phyloP scores from a whole-genome alignment of 2,329 filamentous ascomycete genomes.

The Emergomyces pasteurianus region DNA sequence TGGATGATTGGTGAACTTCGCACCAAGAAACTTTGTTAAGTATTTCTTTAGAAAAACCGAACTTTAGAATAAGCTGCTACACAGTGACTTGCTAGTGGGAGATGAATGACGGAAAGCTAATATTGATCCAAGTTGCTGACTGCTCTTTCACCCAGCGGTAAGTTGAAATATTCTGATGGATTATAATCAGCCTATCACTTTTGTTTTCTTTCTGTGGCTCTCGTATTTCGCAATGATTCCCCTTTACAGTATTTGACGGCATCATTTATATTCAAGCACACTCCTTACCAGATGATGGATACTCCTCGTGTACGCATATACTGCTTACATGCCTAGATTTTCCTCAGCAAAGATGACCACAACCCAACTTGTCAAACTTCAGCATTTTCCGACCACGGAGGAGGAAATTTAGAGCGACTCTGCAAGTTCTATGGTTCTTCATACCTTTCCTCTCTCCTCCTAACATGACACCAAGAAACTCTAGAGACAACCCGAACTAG shows the following conservation, averaged over 20 bases:
- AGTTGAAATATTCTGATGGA: background rate
- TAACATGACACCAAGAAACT: background rate
- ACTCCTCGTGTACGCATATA: too few species aligned
- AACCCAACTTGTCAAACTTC: too few species aligned
- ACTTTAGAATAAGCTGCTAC: background rate
- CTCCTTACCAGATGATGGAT: background rate
- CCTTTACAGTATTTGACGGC: background rate
- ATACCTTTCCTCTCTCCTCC: background rate
- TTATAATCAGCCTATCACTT: background rate
- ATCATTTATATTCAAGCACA: background rate
- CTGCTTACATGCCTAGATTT: background rate
- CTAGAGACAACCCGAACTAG: background rate
- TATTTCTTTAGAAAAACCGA: background rate
- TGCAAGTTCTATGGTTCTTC: background rate
- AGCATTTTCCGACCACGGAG: background rate
- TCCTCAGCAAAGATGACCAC: background rate
- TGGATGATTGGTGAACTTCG: too few species aligned
- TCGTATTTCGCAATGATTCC: too few species aligned
- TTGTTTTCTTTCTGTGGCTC: background rate
- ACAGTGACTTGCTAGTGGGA: background rate
- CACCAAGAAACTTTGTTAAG: too few species aligned
- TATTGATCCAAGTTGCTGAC: background rate
- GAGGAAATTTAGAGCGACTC: background rate
- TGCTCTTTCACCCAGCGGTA: background rate
- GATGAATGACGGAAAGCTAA: background rate